Conservation (phyloP, 2,329 filamentous ascomycete genomes). For the Zasmidium cellare region DNA sequence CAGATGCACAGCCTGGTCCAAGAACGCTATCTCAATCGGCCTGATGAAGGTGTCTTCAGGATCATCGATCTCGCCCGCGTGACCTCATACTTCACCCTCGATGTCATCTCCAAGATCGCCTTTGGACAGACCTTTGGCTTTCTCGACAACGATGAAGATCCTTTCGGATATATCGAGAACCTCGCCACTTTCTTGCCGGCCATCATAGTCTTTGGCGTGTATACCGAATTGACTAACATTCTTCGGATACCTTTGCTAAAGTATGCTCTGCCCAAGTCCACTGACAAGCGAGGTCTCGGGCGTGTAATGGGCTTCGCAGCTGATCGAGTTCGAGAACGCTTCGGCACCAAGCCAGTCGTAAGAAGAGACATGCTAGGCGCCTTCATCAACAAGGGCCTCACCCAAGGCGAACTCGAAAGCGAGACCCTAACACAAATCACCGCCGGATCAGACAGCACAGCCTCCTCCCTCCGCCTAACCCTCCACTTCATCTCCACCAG, state of each 20-base stretch:
- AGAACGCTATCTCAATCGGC: constrained; percentile 36
- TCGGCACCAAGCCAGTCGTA: constrained; percentile 43
- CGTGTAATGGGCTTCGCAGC: constrained; percentile 47
- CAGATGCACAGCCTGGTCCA: constrained; percentile 36
- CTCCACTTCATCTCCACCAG: constrained; percentile 56
- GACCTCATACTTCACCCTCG: constrained; percentile 43
- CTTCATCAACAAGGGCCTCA: constrained; percentile 50
- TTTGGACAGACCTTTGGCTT: constrained; percentile 52
- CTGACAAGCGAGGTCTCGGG: constrained; percentile 45
- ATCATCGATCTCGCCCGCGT: constrained; percentile 39
- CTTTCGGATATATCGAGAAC: constrained; percentile 51
- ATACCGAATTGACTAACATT: constrained; percentile 45
- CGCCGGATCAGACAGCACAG: constrained; percentile 60
- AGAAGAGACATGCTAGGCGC: constrained; percentile 56
- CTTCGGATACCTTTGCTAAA: constrained; percentile 45
- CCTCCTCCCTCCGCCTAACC: constrained; percentile 55
- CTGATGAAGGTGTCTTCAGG: constrained; percentile 30
- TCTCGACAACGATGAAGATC: constrained; percentile 49
- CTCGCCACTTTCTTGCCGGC: constrained; percentile 45
- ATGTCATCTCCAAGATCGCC: constrained; percentile 43
- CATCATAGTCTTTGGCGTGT: constrained; percentile 46
- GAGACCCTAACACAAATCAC: constrained; percentile 50
- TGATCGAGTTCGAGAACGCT: constrained; percentile 48
- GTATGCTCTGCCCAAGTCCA: constrained; percentile 46
- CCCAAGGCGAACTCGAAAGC: constrained; percentile 43